phyloP scores from a whole-genome alignment of 495 filamentous ascomycete genomes.

The Bacidia rubella region DNA sequence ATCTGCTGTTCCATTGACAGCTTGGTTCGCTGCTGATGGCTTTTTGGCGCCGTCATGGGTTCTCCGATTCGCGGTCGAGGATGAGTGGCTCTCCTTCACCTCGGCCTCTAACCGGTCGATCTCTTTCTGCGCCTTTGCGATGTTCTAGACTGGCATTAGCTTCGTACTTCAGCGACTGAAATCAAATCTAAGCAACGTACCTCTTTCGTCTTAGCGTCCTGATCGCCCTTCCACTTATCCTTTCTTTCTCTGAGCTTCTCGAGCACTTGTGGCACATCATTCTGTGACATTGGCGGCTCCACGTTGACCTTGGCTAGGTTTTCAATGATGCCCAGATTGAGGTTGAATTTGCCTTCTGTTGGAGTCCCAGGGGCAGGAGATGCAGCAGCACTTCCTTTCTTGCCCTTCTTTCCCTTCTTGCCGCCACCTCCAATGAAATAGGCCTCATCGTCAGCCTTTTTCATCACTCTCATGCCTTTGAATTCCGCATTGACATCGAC shows the following conservation, averaged over 20 bases:
- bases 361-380: conserved; percentile 31
- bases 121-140: conserved; percentile 55
- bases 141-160: conserved; percentile 41
- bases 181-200: conserved; percentile 35
- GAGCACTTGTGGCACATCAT: conserved; percentile 59
- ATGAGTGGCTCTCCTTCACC: conserved; percentile 32
- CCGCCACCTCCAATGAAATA: conserved; percentile 67
- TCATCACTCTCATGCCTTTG: conserved; percentile 62
- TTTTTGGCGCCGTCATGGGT: conserved; percentile 36
- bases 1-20: conserved; percentile 38
- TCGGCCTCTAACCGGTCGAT: conserved; percentile 50
- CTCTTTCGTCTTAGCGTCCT: conserved; percentile 80
- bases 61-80: conserved; percentile 17
- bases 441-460: conserved; percentile 73
- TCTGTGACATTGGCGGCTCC: conserved; percentile 71
- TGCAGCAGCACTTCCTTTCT: conserved; percentile 45
- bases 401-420: conserved; percentile 92
- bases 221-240: conserved; percentile 83
- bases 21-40: conserved; percentile 33
- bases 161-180: neutral
- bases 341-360: conserved; percentile 58
- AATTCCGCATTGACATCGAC: conserved; percentile 57
- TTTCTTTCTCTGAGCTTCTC: conserved; percentile 90
- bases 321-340: conserved; percentile 80
- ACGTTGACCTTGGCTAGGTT: conserved; percentile 72